These are phyloP conservation scores for Syzygium aromaticum DNA, from an alignment of 345 rosid species.

Conservation along the genomic window DNA sequence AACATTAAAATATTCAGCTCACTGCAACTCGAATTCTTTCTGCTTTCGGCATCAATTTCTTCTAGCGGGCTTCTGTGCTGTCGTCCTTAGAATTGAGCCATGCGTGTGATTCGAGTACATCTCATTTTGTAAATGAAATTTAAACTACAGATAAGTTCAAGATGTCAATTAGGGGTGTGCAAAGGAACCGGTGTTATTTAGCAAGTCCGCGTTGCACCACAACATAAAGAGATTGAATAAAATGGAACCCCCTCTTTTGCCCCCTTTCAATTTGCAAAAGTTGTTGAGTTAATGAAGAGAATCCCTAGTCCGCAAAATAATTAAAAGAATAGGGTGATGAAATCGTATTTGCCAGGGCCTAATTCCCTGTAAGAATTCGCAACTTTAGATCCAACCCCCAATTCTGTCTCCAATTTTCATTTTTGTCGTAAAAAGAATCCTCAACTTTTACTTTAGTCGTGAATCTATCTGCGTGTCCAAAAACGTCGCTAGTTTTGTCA, in stretches of 20 bases:
- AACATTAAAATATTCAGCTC: background rate
- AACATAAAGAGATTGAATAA: background rate
- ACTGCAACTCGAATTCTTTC: no score
- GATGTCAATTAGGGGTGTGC: no score
- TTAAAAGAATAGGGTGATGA: background rate
- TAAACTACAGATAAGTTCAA: background rate
- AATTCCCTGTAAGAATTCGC: background rate
- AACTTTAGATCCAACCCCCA: background rate
- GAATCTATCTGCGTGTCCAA: fast-evolving
- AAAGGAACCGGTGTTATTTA: background rate
- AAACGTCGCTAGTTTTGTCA: background rate
- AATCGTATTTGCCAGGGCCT: no score
- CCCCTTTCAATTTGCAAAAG: background rate
- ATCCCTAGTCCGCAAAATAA: background rate
- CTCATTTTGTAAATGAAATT: background rate
- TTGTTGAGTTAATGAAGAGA: background rate
- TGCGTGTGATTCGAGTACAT: background rate
- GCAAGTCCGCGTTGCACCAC: background rate
- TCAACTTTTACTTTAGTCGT: background rate
- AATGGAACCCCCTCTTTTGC: background rate
- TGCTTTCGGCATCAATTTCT: no score
- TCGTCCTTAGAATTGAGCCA: no score
- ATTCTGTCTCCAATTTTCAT: background rate
- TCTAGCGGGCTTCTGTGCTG: no score
- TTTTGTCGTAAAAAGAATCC: background rate